These are phyloP conservation scores for Rhododendron henanense DNA, from an alignment of 148 eudicot species.

Conservation along the genomic window DNA sequence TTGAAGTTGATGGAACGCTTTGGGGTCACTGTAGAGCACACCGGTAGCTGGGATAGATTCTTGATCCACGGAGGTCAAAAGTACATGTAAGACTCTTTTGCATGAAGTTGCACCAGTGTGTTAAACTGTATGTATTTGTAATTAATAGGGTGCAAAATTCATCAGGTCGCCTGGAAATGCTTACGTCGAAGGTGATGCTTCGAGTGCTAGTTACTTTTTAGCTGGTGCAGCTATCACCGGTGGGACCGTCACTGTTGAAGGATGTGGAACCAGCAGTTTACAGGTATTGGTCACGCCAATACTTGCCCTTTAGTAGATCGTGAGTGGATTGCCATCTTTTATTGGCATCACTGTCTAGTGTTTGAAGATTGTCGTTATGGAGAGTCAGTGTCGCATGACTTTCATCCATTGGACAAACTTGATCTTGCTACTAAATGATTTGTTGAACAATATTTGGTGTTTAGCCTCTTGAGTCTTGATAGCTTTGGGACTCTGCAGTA, in stretches of 20 bases:
- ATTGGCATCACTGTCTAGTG: neutral
- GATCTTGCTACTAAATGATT: neutral
- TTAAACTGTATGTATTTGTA: conserved; percentile 8
- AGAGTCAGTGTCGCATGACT: neutral
- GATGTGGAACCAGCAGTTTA: conserved; percentile 93
- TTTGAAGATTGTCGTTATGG: neutral
- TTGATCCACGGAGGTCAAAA: conserved; percentile 83
- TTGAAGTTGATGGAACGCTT: conserved; percentile 90
- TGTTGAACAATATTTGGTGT: neutral
- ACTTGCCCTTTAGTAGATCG: neutral
- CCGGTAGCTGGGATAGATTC: conserved; percentile 72
- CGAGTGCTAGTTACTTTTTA: conserved; percentile 96
- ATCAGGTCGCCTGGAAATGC: conserved; percentile 93
- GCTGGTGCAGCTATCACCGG: conserved; percentile 98
- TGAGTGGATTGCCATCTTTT: neutral
- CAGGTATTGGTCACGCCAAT: conserved; percentile 44
- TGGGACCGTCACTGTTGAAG: conserved; percentile 97
- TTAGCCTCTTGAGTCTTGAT: neutral
- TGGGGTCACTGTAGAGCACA: conserved; percentile 80
- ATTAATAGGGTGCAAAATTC: neutral
- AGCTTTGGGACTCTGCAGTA: neutral
- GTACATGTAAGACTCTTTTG: conserved; percentile 65
- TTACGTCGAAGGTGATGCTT: conserved; percentile 97
- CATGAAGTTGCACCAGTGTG: neutral
- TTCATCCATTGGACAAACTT: neutral